Base-by-base conservation (phyloP, 371 early-diverging fungal species). In the Paraphysoderma sedebokerense region DNA sequence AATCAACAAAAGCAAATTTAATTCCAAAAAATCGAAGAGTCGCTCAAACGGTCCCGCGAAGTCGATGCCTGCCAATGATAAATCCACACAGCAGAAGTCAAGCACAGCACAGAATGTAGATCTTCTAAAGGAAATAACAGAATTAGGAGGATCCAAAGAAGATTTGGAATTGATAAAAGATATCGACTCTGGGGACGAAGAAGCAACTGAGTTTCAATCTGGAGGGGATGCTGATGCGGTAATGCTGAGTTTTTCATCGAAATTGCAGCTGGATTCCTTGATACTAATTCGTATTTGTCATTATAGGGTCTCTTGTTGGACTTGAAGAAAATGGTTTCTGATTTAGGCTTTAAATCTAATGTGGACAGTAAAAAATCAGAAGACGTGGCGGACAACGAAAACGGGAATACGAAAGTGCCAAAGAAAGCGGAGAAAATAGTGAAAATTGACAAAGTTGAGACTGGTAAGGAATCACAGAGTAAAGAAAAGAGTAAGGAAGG, bases 151-250 rank as follows among this genome's bases (percentile, higher is more conserved):
- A 13, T 54, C 54, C 38, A 53, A 52, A 48, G 54, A 47, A n/a
- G 74, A 74, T 44, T 44, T 71, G 50, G 63, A 63, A 26, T 52
- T 74, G 55, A 48, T 74, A 9, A 50, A 54, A 11, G 72, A 65
- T 24, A 62, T 66, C 15, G 59, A 60, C 44, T 51, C 51, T 0
- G 59, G 46, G 27, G 29, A n/a, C 9, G 24, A 36, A 6, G 5
- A 42, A 58, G 50, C 45, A 11, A n/a, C n/a, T n/a, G n/a, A n/a
- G n/a, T n/a, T n/a, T n/a, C n/a, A n/a, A n/a, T n/a, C 33, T 2
- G 35, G 19, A 17, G 49, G 46, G 33, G 28, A 36, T 23, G 48
- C 48, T 31, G 27, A 39, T n/a, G 23, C 47, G 1, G 29, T 30
- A 39, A 24, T 62, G 19, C 37, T 55, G 22, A 48, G 56, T 48